Percentiles rank a stretch among this genome's conserved stretches.
phyloP scores from a whole-genome alignment of 495 filamentous ascomycete genomes.

The Lindgomyces ingoldianus region DNA sequence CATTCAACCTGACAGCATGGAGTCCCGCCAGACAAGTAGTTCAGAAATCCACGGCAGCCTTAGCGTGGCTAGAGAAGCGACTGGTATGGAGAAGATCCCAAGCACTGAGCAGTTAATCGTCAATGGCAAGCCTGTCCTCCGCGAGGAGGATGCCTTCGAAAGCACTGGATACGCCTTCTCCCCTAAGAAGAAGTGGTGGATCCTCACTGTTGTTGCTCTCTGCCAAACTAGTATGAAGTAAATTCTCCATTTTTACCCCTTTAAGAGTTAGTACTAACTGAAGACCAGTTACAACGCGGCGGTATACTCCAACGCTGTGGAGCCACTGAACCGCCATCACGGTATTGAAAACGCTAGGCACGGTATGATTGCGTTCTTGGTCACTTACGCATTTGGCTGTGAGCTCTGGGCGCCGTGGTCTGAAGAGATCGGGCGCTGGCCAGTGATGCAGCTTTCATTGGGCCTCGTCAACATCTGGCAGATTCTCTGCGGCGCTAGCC shows the following conservation, averaged over 20 bases:
- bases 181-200: conserved; percentile 13
- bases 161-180: conserved; percentile 15
- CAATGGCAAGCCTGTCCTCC: conserved; percentile 6
- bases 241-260: background rate
- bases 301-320: conserved; percentile 68
- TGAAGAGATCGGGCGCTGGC: conserved; percentile 75
- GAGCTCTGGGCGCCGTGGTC: conserved; percentile 76
- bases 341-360: conserved; percentile 61
- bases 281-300: conserved; percentile 63
- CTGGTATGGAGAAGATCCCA: background rate
- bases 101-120: background rate
- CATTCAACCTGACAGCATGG: background rate
- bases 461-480: conserved; percentile 73
- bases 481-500: conserved; percentile 66
- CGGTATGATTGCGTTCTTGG: conserved; percentile 69
- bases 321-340: conserved; percentile 62
- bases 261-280: background rate
- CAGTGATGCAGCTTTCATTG: conserved; percentile 68
- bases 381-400: conserved; percentile 76
- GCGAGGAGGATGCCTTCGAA: conserved; percentile 3
- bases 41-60: background rate
- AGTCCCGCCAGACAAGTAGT: background rate
- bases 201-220: conserved; percentile 11
- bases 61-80: background rate
- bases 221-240: conserved; percentile 9